phyloP scores from a whole-genome alignment of 352 stramenopile genomes.

The Pythium scleroteichum region DNA sequence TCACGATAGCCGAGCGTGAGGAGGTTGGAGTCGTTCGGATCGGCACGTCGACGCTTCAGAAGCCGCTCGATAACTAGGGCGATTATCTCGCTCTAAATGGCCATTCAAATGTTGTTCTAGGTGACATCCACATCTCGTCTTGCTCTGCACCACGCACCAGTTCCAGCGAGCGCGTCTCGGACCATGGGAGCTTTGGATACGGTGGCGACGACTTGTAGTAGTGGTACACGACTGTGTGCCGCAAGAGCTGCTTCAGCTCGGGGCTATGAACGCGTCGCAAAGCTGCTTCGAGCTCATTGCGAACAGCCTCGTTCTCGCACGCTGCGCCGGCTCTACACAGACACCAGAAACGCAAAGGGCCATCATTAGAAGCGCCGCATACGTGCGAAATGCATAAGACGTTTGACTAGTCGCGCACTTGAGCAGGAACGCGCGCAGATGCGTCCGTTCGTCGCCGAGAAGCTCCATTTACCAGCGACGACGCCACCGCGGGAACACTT shows the following conservation, averaged over 20 bases:
- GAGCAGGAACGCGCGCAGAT: constrained; percentile 11
- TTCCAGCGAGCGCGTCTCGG: constrained; percentile 4
- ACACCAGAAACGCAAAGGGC: not conserved
- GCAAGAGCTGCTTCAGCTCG: constrained; percentile 16
- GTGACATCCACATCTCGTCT: too few relatives aligned
- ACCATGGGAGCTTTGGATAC: constrained; percentile 12
- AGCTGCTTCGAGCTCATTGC: not conserved
- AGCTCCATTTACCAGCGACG: constrained; percentile 6
- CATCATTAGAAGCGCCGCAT: not conserved
- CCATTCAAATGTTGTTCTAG: too few relatives aligned
- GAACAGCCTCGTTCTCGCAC: not conserved
- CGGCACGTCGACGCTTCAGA: constrained; percentile 37
- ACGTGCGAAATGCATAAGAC: not conserved
- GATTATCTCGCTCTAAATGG: constrained; percentile 25
- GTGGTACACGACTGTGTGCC: constrained; percentile 17
- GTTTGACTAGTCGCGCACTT: not conserved
- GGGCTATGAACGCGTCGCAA: not conserved
- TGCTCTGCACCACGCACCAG: constrained; percentile 14
- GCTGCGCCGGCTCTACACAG: constrained; percentile 4
- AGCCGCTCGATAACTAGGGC: constrained; percentile 35
- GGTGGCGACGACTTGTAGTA: constrained; percentile 13
- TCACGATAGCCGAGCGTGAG: constrained; percentile 72
- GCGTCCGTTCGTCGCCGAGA: constrained; percentile 9
- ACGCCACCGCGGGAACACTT: too few relatives aligned
- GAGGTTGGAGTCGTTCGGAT: constrained; percentile 57